Evolutionary conservation across 192 early-diverging fungal genomes (phyloP).

Genomic region (Funneliformis geosporum): DNA sequence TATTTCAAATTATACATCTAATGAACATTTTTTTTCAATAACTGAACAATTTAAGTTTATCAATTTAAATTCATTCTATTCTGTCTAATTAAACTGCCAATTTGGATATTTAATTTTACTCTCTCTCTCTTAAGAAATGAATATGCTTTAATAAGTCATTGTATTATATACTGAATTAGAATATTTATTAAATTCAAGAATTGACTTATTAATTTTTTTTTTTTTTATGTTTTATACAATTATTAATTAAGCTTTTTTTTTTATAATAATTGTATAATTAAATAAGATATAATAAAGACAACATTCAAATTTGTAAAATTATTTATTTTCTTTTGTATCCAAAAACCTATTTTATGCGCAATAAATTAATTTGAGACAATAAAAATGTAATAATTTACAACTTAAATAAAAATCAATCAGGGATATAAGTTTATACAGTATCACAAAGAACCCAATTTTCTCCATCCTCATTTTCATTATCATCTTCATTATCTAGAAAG

Average conservation of each 20-base stretch:
- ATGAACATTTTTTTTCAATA: not conserved
- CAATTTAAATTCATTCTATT: not conserved
- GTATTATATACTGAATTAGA: not conserved
- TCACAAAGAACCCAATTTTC: slow-evolving; percentile 27
- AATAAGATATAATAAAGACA: too few species aligned
- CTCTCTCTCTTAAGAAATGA: not conserved
- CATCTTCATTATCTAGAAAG: slow-evolving; percentile 24
- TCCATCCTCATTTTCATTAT: slow-evolving; percentile 6
- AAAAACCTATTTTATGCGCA: too few species aligned
- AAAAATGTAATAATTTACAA: not conserved
- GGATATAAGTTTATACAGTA: slow-evolving; percentile 17
- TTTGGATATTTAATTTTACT: too few species aligned
- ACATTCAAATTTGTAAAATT: too few species aligned
- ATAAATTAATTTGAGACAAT: not conserved
- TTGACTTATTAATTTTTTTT: not conserved
- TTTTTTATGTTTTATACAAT: too few species aligned
- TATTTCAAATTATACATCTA: too few species aligned
- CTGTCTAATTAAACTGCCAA: not conserved
- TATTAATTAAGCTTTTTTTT: too few species aligned
- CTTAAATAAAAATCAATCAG: not conserved
- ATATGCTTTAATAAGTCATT: not conserved
- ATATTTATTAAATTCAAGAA: not conserved
- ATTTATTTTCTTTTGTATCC: too few species aligned
- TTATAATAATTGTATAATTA: too few species aligned
- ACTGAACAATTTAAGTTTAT: not conserved